A percentile compares a stretch with the other conserved stretches of the same genome.
These are phyloP conservation scores for Chlamydomonas reinhardtii DNA, from an alignment of 163 green algal genomes.

Conservation along the genomic window DNA sequence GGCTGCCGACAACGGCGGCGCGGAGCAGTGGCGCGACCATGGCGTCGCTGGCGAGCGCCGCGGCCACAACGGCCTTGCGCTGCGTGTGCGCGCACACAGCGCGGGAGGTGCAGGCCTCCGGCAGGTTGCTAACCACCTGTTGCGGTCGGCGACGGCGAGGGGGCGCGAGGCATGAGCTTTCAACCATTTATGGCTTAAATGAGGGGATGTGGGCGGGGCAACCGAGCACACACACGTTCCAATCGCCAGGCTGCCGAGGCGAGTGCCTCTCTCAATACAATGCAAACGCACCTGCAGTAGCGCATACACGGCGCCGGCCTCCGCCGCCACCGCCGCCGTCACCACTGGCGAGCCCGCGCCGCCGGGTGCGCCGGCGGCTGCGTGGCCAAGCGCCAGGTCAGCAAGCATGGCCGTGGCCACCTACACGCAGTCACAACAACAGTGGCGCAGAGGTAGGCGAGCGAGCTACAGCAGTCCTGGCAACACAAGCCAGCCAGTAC, in stretches of 20 bases:
- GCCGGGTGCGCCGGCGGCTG: background rate
- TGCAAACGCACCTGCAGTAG: slow-evolving; percentile 38
- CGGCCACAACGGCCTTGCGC: slow-evolving; percentile 41
- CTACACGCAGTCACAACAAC: too few relatives aligned
- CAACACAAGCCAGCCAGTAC: too few relatives aligned
- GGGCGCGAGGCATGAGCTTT: too few relatives aligned
- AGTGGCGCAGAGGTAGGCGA: too few relatives aligned
- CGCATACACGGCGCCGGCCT: slow-evolving; percentile 23
- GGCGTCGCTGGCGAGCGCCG: background rate
- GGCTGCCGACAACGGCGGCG: background rate
- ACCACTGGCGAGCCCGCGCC: slow-evolving; percentile 1
- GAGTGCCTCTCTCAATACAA: too few relatives aligned
- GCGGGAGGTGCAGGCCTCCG: slow-evolving; percentile 39
- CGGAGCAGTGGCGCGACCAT: slow-evolving; percentile 35
- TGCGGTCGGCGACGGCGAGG: too few relatives aligned
- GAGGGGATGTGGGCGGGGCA: background rate
- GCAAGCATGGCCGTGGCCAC: slow-evolving; percentile 37
- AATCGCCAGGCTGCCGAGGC: too few relatives aligned
- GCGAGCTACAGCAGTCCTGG: too few relatives aligned
- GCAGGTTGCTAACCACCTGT: slow-evolving; percentile 48
- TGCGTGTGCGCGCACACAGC: slow-evolving; percentile 45
- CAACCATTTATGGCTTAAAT: too few relatives aligned
- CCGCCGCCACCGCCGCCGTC: slow-evolving; percentile 17
- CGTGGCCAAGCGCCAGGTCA: background rate
- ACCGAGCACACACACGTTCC: too few relatives aligned